Evolutionary conservation across 2,329 filamentous ascomycete genomes (phyloP), one percentile per base, ranked within the genome.

Genomic region (Fusarium compactum): DNA sequence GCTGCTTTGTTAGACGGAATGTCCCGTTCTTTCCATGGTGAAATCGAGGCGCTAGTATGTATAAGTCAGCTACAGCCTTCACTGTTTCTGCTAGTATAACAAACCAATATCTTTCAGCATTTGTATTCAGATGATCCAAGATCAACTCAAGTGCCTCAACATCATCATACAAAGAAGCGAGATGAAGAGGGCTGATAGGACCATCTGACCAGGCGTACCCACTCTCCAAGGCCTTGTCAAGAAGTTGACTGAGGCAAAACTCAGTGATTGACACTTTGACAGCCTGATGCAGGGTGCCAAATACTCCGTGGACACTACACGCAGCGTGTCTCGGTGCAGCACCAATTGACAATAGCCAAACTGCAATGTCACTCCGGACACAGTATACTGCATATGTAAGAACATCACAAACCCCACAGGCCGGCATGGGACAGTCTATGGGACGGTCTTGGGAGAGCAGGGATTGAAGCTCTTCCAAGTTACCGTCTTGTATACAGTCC

Each of bases 1-100:
- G 32, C 16, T 38, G 16, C 32, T 38, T 38, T 38, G 0, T 18
- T 2, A 6, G 32, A 11, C 1, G 16, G 16, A 15, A 15, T 22
- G 8, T 8, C n/a, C 1, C 15, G 8, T 15, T 43, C 40, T 15
- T 22, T 22, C 40, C 18, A 43, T 15, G n/a, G 40, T 2, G 40
- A 22, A 14, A 43, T 43, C n/a, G 14, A 43, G 9, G 12, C n/a
- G 15, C 40, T 43, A 15, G 14, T 14, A 20, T 22, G 11, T 15
- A 15, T 3, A 12, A 22, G 7, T 43, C n/a, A 43, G 40, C 20
- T 9, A 43, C n/a, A 22, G 7, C 14, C 12, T 22, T 43, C 18
- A 12, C 14, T 15, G 0, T 15, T 43, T 22, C 1, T 43, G 11
- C 4, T 5, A 22, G 5, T 1, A 6, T 9, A 22, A 43, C 40